Base-by-base conservation (phyloP, 192 early-diverging fungal species). In the Coemansia guatemalensis region DNA sequence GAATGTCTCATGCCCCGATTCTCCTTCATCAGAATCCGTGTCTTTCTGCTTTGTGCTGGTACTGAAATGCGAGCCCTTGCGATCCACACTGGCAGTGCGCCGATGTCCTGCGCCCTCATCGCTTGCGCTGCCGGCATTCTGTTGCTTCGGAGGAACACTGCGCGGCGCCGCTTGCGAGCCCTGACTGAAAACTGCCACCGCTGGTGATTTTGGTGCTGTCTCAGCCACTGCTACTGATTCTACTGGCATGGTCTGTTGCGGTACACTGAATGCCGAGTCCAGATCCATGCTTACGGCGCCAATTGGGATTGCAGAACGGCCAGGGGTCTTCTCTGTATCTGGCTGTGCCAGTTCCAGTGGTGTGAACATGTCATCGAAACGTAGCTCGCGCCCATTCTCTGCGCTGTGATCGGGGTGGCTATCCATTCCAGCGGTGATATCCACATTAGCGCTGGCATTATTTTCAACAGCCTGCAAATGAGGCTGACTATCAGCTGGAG, bases 211-310 rank as follows among this genome's bases (percentile, higher is more conserved):
- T 9, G 22, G 23, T 8, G 14, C 54, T 5, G 24, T 20, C 8
- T 14, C 57, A 5, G 57, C n/a, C 17, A n/a, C 35, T 17, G 58
- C 41, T 49, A 12, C 17, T n/a, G 21, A 14, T 4, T 27, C 22
- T 41, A 30, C 14, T 56, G 54, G 6, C 8, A 5, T 55, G 21
- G 30, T 24, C 35, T 8, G 41, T 9, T 52, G 35, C 17, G 77
- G 77, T 8, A 79, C 39, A 41, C 64, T 69, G 39, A 79, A 79
- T 30, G 64, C 77, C 22, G 65, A 60, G 25, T 79, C 77, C 48
- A 79, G 56, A 53, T 79, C 77, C 30, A 51, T 59, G 14, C 59
- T 39, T 18, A 23, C 39, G 26, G 48, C 33, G 20, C 48, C 14
- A 27, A 21, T 25, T 30, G 33, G 26, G 24, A 23, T 49, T 8